Base-by-base conservation (phyloP, 371 early-diverging fungal genomes). In the Chytridium lagenaria region DNA sequence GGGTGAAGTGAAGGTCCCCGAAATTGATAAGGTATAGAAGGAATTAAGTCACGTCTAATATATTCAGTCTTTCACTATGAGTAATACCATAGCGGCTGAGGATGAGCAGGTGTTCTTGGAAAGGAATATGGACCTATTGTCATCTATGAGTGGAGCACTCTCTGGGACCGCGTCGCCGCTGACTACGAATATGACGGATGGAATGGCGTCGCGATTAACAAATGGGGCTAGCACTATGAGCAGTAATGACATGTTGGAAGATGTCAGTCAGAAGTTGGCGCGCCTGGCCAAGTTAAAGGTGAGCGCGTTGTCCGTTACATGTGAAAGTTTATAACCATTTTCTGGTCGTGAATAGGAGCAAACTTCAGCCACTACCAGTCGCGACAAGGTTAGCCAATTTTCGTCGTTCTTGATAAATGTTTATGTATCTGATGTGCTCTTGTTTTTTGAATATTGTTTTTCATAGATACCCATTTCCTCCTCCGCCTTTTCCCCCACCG, bases 71-170 rank as follows among this genome's bases (percentile, higher is more conserved):
- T 72, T 82, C 10, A 74, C 83, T n/a, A 70, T 78, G 7, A 79
- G 81, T 33, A 78, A 84, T 33, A 73, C 80, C 38, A 84, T 91
- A 1, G 73, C 80, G 0, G 92, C 92, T 2, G 94, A 94, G 74
- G 92, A 93, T 65, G 94, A 96, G 70, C 94, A 96, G 73, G 81
- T 80, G 10, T 95, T 96, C 80, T 80, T 95, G 63, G 91, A 92
- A 59, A 83, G 90, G 23, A 91, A 92, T 79, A 87, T 87, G 59
- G 92, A 90, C 19, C 87, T 89, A 1, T 83, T 72, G 30, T 51
- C 68, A 3, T 33, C 69, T 2, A 72, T 72, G 69, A 63, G 69
- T 15, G 69, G 66, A 37, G 38, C 76, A 1, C 16, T 57, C 3
- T 66, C 65, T 31, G 69, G 64, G 44, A 59, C 67, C 30, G 72